Base-by-base conservation (phyloP, 2,329 filamentous ascomycete genomes). In the Fusarium tanahbumbuense region DNA sequence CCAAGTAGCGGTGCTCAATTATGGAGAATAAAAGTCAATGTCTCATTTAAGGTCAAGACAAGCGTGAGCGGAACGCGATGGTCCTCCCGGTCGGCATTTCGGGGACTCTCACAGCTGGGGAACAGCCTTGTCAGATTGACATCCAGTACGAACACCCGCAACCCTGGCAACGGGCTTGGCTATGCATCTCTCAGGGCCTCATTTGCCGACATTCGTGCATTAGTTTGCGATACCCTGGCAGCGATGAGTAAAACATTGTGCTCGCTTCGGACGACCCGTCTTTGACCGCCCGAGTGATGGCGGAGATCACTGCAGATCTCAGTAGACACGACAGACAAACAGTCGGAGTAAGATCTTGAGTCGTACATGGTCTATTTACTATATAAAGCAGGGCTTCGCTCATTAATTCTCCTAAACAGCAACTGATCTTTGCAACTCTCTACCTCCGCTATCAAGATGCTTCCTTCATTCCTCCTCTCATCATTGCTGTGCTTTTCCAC, bases 401-500 rank as follows among this genome's bases (percentile, higher is more conserved):
- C 28, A 2, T 28, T 5, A 11, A 28, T 11, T 4, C 25, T 11
- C 1, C 3, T 13, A 23, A 6, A 20, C 13, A 20, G 4, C 12
- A 45, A n/a, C 16, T 22, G 10, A 20, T 12, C 12, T 7, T 28
- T 15, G 1, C 5, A 3, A 11, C 7, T 6, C 23, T 8, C 15
- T 20, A 8, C n/a, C 5, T 7, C n/a, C 4, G 8, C 23, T 15
- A 7, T 8, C 25, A 62, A 56, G n/a, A 70, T 75, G 70, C 65
- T 64, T n/a, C 22, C 37, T 18, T 67, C 71, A 6, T 27, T 70
- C 22, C 32, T 74, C n/a, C 27, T 75, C 5, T 64, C 60, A 1
- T 59, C 46, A 16, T 40, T 73, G 13, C 10, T 70, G 20, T 72
- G 64, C 63, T 48, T 67, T 30, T 71, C 67, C 18, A 32, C 68